Percentiles rank a stretch among this genome's conserved stretches.
Evolutionary conservation across 2,329 filamentous ascomycete genomes (phyloP).

Genomic region (Pseudogymnoascus verrucosus): DNA sequence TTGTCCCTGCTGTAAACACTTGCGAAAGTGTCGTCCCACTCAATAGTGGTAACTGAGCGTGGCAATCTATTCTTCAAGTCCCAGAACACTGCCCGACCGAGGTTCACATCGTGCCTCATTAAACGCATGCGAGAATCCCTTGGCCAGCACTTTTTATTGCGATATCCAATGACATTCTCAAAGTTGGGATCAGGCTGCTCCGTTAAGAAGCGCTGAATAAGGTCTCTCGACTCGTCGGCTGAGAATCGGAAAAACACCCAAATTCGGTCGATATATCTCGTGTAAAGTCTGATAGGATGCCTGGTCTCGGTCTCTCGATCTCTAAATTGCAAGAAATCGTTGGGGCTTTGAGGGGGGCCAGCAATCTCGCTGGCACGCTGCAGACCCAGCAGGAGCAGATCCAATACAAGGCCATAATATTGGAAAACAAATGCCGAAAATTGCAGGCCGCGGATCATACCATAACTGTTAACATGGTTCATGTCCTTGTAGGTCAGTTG

Average conservation of each 20-base stretch:
- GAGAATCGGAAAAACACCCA: conserved; percentile 96
- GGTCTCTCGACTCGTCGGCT: conserved; percentile 86
- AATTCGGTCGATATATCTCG: conserved; percentile 94
- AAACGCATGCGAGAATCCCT: conserved; percentile 94
- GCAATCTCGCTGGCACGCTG: conserved; percentile 98
- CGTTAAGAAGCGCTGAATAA: conserved; percentile 95
- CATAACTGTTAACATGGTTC: conserved; percentile 99
- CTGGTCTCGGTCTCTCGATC: conserved; percentile 86
- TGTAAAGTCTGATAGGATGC: conserved; percentile 96
- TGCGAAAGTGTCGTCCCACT: conserved; percentile 98
- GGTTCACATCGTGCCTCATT: conserved; percentile 97
- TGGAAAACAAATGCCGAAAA: conserved; percentile 99
- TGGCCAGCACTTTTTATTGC: conserved; percentile 99
- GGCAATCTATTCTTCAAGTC: conserved; percentile 95
- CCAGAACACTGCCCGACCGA: conserved; percentile 97
- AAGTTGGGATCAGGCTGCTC: conserved; percentile 99
- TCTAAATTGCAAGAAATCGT: conserved; percentile 95
- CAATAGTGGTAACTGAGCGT: conserved; percentile 89
- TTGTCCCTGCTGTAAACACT: conserved; percentile 98
- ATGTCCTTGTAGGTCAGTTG: conserved; percentile 99
- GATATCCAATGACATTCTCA: conserved; percentile 97
- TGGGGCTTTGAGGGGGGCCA: conserved; percentile 84
- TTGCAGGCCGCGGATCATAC: conserved; percentile 94
- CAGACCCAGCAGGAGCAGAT: conserved; percentile 82
- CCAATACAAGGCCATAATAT: conserved; percentile 93